Evolutionary conservation across 352 stramenopile genomes (phyloP).

Genomic region (Discostella stelligera): DNA sequence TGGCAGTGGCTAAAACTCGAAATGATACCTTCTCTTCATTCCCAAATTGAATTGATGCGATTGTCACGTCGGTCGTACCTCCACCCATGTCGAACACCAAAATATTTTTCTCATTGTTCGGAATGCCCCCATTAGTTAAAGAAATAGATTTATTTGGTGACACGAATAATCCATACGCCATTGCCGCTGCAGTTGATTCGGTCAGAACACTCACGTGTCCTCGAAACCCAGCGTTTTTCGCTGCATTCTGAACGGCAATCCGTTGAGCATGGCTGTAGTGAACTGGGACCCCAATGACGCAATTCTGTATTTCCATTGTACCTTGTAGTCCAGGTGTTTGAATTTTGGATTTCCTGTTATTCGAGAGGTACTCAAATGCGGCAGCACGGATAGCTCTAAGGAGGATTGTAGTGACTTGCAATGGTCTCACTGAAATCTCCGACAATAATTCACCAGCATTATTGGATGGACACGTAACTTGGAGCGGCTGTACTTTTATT

Average conservation of each 20-base stretch:
- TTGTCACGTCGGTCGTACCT: constrained; percentile 79
- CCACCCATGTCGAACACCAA: constrained; percentile 82
- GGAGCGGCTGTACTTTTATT: constrained; percentile 33
- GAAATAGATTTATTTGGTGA: constrained; percentile 28
- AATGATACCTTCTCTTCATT: constrained; percentile 45
- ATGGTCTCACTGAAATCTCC: constrained; percentile 44
- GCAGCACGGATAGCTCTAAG: constrained; percentile 54
- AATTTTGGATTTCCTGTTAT: constrained; percentile 35
- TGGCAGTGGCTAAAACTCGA: constrained; percentile 65
- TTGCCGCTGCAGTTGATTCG: constrained; percentile 77
- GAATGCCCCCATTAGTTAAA: constrained; percentile 1
- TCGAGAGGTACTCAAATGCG: constrained; percentile 54
- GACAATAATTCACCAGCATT: background rate
- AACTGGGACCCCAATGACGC: constrained; percentile 74
- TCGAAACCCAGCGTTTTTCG: constrained; percentile 61
- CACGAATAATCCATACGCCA: constrained; percentile 80
- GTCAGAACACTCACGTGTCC: constrained; percentile 62
- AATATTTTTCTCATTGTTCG: constrained; percentile 46
- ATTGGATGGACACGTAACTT: constrained; percentile 3
- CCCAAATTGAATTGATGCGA: constrained; percentile 53
- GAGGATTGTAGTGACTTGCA: constrained; percentile 57
- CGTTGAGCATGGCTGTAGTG: constrained; percentile 71
- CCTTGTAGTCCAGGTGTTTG: constrained; percentile 14
- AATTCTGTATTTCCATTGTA: constrained; percentile 51
- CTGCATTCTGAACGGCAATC: constrained; percentile 53